A percentile compares a stretch with the other conserved stretches of the same genome.
Conservation (phyloP, 2,329 filamentous ascomycete species). For the Penicillium nordicum region DNA sequence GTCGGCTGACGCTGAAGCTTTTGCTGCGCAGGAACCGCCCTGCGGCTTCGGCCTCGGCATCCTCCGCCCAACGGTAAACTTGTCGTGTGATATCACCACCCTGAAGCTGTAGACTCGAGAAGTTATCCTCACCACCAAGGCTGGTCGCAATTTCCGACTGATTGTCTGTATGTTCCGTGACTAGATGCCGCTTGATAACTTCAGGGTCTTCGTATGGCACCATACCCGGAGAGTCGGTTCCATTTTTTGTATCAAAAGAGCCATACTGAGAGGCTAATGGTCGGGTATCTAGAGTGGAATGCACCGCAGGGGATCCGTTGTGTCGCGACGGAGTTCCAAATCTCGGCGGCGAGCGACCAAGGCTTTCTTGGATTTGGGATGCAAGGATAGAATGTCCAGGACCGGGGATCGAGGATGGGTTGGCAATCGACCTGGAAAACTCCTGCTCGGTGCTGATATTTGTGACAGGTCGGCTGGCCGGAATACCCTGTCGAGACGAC, state of each 20-base stretch:
- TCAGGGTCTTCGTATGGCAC: conserved; percentile 82
- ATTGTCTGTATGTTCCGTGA: conserved; percentile 44
- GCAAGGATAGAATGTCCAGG: conserved; percentile 85
- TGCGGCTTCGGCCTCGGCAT: conserved; percentile 65
- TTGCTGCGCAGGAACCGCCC: conserved; percentile 69
- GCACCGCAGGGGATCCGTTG: conserved; percentile 57
- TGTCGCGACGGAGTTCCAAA: conserved; percentile 49
- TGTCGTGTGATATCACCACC: conserved; percentile 92
- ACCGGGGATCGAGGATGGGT: conserved; percentile 61
- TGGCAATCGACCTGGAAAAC: conserved; percentile 58
- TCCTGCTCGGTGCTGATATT: conserved; percentile 52
- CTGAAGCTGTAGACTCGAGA: conserved; percentile 88
- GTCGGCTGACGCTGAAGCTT: conserved; percentile 77
- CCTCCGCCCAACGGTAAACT: conserved; percentile 95
- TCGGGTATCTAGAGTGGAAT: conserved; percentile 45
- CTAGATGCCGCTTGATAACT: conserved; percentile 83
- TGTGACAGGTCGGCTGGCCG: conserved; percentile 28
- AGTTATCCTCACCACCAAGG: conserved; percentile 66
- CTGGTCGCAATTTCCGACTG: conserved; percentile 36
- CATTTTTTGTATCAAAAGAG: conserved; percentile 68
- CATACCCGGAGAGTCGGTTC: conserved; percentile 19
- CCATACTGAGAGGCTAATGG: conserved; percentile 72
- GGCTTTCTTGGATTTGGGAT: conserved; percentile 74
- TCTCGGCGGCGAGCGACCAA: conserved; percentile 52
- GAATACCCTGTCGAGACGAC: conserved; percentile 41